Base-by-base conservation (phyloP, 2,329 filamentous ascomycete genomes). In the Pestalotiopsis sp. region DNA sequence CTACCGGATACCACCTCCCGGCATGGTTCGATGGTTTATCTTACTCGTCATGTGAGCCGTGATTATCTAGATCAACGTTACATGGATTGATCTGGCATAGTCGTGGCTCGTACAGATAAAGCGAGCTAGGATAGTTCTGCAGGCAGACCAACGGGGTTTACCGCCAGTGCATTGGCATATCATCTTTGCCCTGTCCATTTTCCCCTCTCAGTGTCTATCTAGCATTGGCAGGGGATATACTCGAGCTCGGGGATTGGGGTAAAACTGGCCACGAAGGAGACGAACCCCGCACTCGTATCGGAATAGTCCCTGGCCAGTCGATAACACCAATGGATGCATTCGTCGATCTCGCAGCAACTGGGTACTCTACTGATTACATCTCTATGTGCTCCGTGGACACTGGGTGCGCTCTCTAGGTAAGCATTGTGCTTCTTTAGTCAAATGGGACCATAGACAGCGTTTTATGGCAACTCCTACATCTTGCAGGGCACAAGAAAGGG, bases 1-100 rank as follows among this genome's bases (percentile, higher is more conserved):
- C 57, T 36, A 59, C 57, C 57, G 57, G 25, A 59, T 59, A 23
- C 13, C 57, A 59, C 23, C 14, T 59, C 57, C 57, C 57, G 57
- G 9, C 57, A 59, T 59, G 57, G 57, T 36, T 59, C 57, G 57
- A 59, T 59, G 25, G 57, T 59, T 13, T n/a, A 59, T 59, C 57
- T 59, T 17, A 17, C 14, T 36, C 57, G 13, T 13, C 45, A 52
- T 52, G 45, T 23, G n/a, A 52, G 45, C 45, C 7, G 25, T 27
- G 57, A 27, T 13, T 59, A 36, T 59, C 57, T 59, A 23, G 23
- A 36, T 27, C 57, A 59, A 59, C 57, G 57, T 59, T 59, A 59
- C 57, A 59, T 59, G 45, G 45, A 20, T 36, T 36, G 31, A 36
- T 36, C 31, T 36, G 31, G 31, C 31, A 36, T 36, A 52, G 17